phyloP scores from a whole-genome alignment of 495 filamentous ascomycete genomes.

The Penicillium macrosclerotiorum region DNA sequence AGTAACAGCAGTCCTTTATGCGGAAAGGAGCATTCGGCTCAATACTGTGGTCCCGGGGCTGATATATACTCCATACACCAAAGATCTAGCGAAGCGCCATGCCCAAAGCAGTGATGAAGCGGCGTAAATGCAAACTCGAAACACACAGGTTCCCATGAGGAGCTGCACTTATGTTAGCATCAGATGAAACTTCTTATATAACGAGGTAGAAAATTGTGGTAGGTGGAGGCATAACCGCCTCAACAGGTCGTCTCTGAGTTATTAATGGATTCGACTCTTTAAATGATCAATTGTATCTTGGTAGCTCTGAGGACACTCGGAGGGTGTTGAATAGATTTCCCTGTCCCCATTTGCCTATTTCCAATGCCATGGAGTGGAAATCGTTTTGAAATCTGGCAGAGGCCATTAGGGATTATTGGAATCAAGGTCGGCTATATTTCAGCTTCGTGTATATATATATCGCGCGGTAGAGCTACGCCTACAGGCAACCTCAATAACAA shows the following conservation, averaged over 20 bases:
- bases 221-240: slow-evolving; percentile 48
- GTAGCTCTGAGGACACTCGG: no score
- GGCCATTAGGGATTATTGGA: no score
- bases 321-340: no score
- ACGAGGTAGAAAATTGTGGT: slow-evolving; percentile 54
- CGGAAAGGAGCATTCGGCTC: slow-evolving; percentile 41
- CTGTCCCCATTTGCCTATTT: no score
- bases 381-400: no score
- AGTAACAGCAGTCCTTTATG: slow-evolving; percentile 50
- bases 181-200: slow-evolving; percentile 49
- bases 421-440: no score
- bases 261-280: no score
- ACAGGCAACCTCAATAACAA: no score
- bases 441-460: no score
- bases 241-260: slow-evolving; percentile 17
- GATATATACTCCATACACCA: slow-evolving; percentile 46
- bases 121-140: slow-evolving; percentile 31
- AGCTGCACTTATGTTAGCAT: slow-evolving; percentile 49
- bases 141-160: slow-evolving; percentile 42
- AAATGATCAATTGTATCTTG: no score
- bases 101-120: slow-evolving; percentile 32
- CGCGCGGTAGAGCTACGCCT: no score
- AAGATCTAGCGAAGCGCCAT: slow-evolving; percentile 42
- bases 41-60: slow-evolving; percentile 55
- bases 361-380: no score